These are phyloP conservation scores for Cynanchum wilfordii DNA, from an alignment of 257 asterid genomes.

Conservation along the genomic window DNA sequence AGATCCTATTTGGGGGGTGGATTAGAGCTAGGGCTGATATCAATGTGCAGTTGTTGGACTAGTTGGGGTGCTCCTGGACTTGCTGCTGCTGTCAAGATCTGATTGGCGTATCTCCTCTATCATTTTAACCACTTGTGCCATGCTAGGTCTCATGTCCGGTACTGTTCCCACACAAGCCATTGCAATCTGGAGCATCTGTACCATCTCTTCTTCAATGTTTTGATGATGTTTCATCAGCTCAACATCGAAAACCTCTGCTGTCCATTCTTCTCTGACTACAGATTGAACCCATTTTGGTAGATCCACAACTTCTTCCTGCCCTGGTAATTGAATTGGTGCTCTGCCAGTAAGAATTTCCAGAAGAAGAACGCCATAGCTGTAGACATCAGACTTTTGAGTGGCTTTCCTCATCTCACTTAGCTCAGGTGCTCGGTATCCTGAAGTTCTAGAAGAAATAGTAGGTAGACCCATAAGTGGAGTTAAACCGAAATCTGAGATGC, in stretches of 20 bases:
- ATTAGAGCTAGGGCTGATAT: neutral
- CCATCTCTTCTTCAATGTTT: slow-evolving; percentile 61
- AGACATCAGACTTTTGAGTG: slow-evolving; percentile 56
- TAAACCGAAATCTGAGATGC: slow-evolving; percentile 57
- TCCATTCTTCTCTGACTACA: slow-evolving; percentile 72
- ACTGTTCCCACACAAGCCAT: slow-evolving; percentile 50
- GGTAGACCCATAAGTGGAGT: slow-evolving; percentile 45
- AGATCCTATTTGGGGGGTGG: neutral
- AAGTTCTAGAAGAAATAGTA: slow-evolving; percentile 31
- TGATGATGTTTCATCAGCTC: slow-evolving; percentile 37
- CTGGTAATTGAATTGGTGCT: slow-evolving; percentile 43
- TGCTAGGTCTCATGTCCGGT: slow-evolving; percentile 56
- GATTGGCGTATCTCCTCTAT: slow-evolving; percentile 43
- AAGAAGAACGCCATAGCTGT: slow-evolving; percentile 63
- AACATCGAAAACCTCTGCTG: slow-evolving; percentile 68
- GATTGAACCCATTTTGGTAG: slow-evolving; percentile 71
- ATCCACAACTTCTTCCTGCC: slow-evolving; percentile 51
- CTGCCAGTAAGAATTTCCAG: slow-evolving; percentile 71
- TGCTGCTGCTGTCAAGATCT: slow-evolving; percentile 34
- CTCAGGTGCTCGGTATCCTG: slow-evolving; percentile 71
- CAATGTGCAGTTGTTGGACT: slow-evolving; percentile 20
- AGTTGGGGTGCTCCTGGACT: slow-evolving; percentile 31
- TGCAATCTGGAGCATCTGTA: slow-evolving; percentile 73
- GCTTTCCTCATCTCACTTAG: slow-evolving; percentile 34
- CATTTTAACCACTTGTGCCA: slow-evolving; percentile 56